Evolutionary conservation across 1,284 basidiomycete genomes (phyloP).

Genomic region (Bondarzewia mesenterica): DNA sequence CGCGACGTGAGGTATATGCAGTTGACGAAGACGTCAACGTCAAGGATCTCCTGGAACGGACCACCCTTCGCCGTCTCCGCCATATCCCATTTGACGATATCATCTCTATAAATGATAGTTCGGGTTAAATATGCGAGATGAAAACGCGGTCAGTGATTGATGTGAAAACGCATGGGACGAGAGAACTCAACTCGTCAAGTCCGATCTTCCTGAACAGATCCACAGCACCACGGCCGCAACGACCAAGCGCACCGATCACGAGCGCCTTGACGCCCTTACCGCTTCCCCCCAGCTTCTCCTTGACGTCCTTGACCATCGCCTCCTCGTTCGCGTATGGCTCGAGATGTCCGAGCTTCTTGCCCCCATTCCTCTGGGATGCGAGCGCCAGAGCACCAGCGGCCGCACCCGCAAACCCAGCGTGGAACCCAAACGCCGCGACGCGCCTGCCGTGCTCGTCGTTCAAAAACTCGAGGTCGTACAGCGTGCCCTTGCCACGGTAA

Average conservation of each 20-base stretch:
- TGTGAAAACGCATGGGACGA: slow-evolving; percentile 1
- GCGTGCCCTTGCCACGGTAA: slow-evolving; percentile 75
- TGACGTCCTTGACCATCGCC: slow-evolving; percentile 76
- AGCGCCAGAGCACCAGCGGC: slow-evolving; percentile 87
- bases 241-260: slow-evolving; percentile 93
- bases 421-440: slow-evolving; percentile 98
- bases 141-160: not conserved
- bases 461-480: slow-evolving; percentile 98
- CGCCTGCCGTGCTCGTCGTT: slow-evolving; percentile 80
- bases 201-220: slow-evolving; percentile 94
- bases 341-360: slow-evolving; percentile 52
- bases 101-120: slow-evolving; percentile 62
- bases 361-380: slow-evolving; percentile 59
- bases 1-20: slow-evolving; percentile 94
- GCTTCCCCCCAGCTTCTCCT: slow-evolving; percentile 57
- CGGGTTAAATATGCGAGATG: not conserved
- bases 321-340: slow-evolving; percentile 78
- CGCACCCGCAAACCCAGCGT: slow-evolving; percentile 97
- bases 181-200: slow-evolving; percentile 67
- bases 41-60: slow-evolving; percentile 92
- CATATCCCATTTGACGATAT: slow-evolving; percentile 98
- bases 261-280: slow-evolving; percentile 81
- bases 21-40: slow-evolving; percentile 98
- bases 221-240: slow-evolving; percentile 95
- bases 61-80: slow-evolving; percentile 96